Conservation (phyloP, 129 eudicot genomes). For the Chrysanthemum seticuspe region DNA sequence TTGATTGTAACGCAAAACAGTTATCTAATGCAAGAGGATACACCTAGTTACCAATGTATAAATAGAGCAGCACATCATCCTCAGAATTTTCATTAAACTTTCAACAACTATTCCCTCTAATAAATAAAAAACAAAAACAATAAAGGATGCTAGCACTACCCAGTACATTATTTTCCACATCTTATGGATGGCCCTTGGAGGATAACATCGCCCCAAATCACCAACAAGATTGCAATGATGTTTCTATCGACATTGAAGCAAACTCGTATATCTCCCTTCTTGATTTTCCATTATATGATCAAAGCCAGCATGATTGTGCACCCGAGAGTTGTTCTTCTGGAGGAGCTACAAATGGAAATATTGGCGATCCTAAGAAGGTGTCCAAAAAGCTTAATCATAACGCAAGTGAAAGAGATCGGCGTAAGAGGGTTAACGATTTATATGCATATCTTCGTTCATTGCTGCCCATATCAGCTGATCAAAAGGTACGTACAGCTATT, state of each 20-base stretch:
- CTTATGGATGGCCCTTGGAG: slow-evolving; percentile 32
- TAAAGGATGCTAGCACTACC: slow-evolving; percentile 20
- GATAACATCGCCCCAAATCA: slow-evolving; percentile 23
- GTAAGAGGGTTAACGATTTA: slow-evolving; percentile 33
- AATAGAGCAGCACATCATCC: neutral
- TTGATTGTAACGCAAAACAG: neutral
- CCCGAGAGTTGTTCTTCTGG: slow-evolving; percentile 29
- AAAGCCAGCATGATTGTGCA: slow-evolving; percentile 9
- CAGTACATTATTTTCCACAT: slow-evolving; percentile 18
- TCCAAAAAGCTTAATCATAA: slow-evolving; percentile 33
- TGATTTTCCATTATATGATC: slow-evolving; percentile 14
- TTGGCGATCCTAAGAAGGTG: slow-evolving; percentile 4
- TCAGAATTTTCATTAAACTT: no score
- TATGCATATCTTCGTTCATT: slow-evolving; percentile 31
- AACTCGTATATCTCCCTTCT: slow-evolving; percentile 14
- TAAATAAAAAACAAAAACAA: neutral
- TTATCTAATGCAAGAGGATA: neutral
- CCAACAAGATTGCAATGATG: slow-evolving; percentile 7
- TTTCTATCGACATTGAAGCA: slow-evolving; percentile 15
- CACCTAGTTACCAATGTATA: slow-evolving; percentile 15
- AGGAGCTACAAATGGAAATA: neutral
- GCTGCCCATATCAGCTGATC: slow-evolving; percentile 21
- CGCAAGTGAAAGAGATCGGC: slow-evolving; percentile 41
- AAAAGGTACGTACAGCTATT: slow-evolving; percentile 15
- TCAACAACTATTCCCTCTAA: neutral